Percentiles rank a stretch among this genome's conserved stretches.
phyloP scores from a whole-genome alignment of 257 asterid species.

The Lycium barbarum region DNA sequence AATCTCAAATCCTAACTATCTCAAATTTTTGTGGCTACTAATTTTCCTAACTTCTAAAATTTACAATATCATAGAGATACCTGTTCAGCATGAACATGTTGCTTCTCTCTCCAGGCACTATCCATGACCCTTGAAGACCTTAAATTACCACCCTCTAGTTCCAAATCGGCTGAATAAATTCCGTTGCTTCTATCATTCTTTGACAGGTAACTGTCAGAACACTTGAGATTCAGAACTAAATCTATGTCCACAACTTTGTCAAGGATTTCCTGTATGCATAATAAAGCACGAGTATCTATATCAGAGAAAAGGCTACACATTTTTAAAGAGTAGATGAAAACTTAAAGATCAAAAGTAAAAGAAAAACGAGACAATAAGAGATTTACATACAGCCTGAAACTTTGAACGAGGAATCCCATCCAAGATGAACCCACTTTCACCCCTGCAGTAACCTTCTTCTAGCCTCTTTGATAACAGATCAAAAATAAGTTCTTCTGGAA shows the following conservation, averaged over 20 bases:
- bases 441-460: slow-evolving; percentile 80
- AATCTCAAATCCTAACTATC: no score
- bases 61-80: slow-evolving; percentile 43
- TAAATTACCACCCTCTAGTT: slow-evolving; percentile 40
- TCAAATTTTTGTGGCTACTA: neutral
- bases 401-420: slow-evolving; percentile 87
- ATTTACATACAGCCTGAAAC: slow-evolving; percentile 76
- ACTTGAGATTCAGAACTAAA: slow-evolving; percentile 82
- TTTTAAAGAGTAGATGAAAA: neutral
- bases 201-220: slow-evolving; percentile 48
- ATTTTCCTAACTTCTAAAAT: neutral
- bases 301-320: neutral
- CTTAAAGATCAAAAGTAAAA: neutral
- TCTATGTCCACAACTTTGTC: slow-evolving; percentile 82
- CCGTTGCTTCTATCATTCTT: slow-evolving; percentile 46
- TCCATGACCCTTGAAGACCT: slow-evolving; percentile 47
- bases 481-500: slow-evolving; percentile 78
- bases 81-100: slow-evolving; percentile 59
- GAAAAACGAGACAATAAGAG: neutral
- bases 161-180: slow-evolving; percentile 48
- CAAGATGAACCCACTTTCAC: slow-evolving; percentile 90
- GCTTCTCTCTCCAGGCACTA: slow-evolving; percentile 63
- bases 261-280: slow-evolving; percentile 68
- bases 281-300: slow-evolving; percentile 25
- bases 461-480: slow-evolving; percentile 80